phyloP scores from a whole-genome alignment of 192 early-diverging fungal genomes.

The Gaertneriomyces sp. region DNA sequence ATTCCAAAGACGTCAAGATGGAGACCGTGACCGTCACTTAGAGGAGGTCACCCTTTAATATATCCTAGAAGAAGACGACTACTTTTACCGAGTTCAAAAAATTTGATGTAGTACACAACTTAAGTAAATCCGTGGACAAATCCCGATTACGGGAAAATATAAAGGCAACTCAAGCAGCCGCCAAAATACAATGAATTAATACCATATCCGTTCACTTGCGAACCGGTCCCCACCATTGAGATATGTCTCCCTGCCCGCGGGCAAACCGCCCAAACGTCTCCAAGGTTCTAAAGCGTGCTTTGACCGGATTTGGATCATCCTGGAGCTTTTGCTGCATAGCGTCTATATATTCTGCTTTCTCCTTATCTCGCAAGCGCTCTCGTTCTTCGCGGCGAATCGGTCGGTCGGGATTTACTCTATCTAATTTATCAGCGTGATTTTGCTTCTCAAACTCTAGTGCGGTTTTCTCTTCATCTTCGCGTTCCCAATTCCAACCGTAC shows the following conservation, averaged over 20 bases:
- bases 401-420: neutral
- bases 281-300: slow-evolving; percentile 32
- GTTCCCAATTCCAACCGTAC: slow-evolving; percentile 47
- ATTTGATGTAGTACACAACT: no score
- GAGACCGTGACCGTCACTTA: no score
- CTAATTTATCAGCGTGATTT: neutral
- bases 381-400: neutral
- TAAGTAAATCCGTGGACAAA: no score
- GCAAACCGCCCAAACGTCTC: slow-evolving; percentile 41
- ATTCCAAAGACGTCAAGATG: no score
- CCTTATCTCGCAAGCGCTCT: neutral
- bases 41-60: no score
- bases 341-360: neutral
- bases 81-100: no score
- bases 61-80: no score
- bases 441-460: neutral
- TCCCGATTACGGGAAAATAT: no score
- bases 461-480: slow-evolving; percentile 10
- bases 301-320: slow-evolving; percentile 12
- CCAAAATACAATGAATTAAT: no score
- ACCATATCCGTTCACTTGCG: no score
- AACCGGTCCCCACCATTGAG: slow-evolving; percentile 43
- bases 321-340: neutral
- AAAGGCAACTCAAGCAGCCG: no score
- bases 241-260: slow-evolving; percentile 34